Conservation (phyloP, 1,284 basidiomycete species). For the Trametes sp. region DNA sequence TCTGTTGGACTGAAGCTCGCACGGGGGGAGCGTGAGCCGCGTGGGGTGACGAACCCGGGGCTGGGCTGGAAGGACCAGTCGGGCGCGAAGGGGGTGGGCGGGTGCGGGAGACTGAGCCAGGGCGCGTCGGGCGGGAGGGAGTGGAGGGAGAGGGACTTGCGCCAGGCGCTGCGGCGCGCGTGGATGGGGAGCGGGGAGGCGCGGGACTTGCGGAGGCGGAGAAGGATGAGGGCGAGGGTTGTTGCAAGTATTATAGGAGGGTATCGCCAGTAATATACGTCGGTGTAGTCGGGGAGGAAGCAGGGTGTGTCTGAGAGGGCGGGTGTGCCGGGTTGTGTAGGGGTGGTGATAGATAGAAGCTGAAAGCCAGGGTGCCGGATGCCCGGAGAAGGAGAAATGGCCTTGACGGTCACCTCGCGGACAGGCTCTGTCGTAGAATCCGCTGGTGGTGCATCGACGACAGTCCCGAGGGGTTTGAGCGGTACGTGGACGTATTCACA, state of each 20-base stretch:
- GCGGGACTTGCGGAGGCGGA: slow-evolving; percentile 47
- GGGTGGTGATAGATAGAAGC: slow-evolving; percentile 76
- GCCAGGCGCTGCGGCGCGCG: slow-evolving; percentile 14
- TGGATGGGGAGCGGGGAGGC: slow-evolving; percentile 58
- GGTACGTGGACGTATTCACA: slow-evolving; percentile 71
- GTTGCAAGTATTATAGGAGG: slow-evolving; percentile 51
- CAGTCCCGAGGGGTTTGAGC: slow-evolving; percentile 47
- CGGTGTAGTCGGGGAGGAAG: slow-evolving; percentile 61
- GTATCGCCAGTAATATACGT: slow-evolving; percentile 58
- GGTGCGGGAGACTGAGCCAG: slow-evolving; percentile 36
- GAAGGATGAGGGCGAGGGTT: slow-evolving; percentile 37
- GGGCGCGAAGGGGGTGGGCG: slow-evolving; percentile 61
- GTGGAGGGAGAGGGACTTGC: slow-evolving; percentile 56
- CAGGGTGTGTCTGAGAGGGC: slow-evolving; percentile 54
- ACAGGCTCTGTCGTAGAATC: slow-evolving; percentile 32
- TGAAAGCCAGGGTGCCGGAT: slow-evolving; percentile 86
- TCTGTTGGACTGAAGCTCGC: slow-evolving; percentile 24
- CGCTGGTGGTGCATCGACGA: neutral
- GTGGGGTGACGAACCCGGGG: slow-evolving; percentile 20
- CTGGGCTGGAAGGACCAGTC: slow-evolving; percentile 29
- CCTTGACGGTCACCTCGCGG: slow-evolving; percentile 79
- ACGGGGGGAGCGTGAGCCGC: neutral
- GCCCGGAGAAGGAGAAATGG: slow-evolving; percentile 83
- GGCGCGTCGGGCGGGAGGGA: slow-evolving; percentile 62
- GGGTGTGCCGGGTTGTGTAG: slow-evolving; percentile 33